Base-by-base conservation (phyloP, 352 stramenopile genomes). In the Globisporangium emineosum region DNA sequence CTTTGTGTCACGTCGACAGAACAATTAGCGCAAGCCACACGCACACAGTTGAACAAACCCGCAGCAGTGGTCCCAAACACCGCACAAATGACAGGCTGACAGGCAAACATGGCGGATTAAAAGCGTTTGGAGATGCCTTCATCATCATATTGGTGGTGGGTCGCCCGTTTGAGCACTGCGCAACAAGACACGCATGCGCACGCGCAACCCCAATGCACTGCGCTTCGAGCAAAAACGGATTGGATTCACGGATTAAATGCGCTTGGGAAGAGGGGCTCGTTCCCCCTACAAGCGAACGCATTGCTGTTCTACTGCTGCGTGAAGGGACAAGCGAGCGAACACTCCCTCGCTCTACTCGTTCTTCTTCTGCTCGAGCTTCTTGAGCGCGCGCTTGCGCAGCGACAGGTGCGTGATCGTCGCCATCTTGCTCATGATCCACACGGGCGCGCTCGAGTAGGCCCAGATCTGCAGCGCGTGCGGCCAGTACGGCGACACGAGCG, bases 401-500 rank as follows among this genome's bases (percentile, higher is more conserved):
- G 82, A 83, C 57, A 94, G 63, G 68, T 96, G 86, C 54, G 83
- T 83, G 65, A 81, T 88, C 75, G 88, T 89, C 37, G 85, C 79
- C 40, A 67, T 73, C 82, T 93, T 93, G 72, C 73, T 82, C 32
- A 91, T 74, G 66, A 98, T 58, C 62, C 83, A 93, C 61, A 83
- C 79, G 19, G 97, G 97, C 6, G 98, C 64, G 62, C 68, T 84
- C 62, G 93, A 75, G 77, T 98, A 96, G 29, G 98, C 65, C 83
- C 88, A 99, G 64, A 98, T 96, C 80, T 99, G 95, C 35, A 99
- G 76, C 49, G 88, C 94, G 82, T 99, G 97, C 49, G 96, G 75
- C 92, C 96, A 98, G 81, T 98, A 99, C 40, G 96, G 96, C 59
- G 90, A 98, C 40, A 95, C 78, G 13, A 97, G 79, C 58, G 89